A percentile compares a stretch with the other conserved stretches of the same genome.
Evolutionary conservation across 352 stramenopile genomes (phyloP).

Genomic region (Peronospora destructor): DNA sequence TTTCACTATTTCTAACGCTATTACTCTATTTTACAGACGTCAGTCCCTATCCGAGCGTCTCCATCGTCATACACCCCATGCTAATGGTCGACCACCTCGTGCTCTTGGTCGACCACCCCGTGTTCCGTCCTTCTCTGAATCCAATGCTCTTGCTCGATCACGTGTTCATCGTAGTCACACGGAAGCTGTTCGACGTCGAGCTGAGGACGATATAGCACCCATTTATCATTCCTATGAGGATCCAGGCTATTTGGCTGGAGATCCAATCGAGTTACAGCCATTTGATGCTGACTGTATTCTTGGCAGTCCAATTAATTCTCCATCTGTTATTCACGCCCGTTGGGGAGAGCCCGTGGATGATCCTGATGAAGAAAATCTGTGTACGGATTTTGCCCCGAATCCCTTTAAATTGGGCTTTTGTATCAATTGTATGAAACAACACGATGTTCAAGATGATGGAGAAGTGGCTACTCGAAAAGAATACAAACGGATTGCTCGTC

Average conservation of each 20-base stretch:
- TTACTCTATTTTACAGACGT: constrained; percentile 11
- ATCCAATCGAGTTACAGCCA: constrained; percentile 50
- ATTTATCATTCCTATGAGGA: constrained; percentile 78
- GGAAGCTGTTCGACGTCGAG: constrained; percentile 20
- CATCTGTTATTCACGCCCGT: constrained; percentile 76
- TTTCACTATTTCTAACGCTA: constrained; percentile 12
- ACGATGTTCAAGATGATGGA: constrained; percentile 69
- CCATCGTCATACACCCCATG: constrained; percentile 10
- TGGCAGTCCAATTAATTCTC: constrained; percentile 62
- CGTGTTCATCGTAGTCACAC: constrained; percentile 29
- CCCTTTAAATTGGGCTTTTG: constrained; percentile 85
- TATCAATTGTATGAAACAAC: constrained; percentile 87
- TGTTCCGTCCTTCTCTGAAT: constrained; percentile 17
- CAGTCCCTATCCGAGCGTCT: constrained; percentile 34
- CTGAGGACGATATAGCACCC: constrained; percentile 32
- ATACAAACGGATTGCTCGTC: constrained; percentile 79
- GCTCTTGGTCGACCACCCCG: constrained; percentile 13
- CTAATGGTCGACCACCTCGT: neutral
- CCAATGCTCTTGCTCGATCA: constrained; percentile 22
- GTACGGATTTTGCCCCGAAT: constrained; percentile 73
- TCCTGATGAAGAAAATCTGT: constrained; percentile 75
- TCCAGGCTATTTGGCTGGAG: constrained; percentile 51
- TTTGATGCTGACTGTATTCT: constrained; percentile 79
- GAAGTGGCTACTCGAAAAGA: constrained; percentile 61
- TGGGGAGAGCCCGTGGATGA: constrained; percentile 81